These are phyloP conservation scores for Tuber microsphaerosporum DNA, from an alignment of 495 filamentous ascomycete species.

Conservation along the genomic window DNA sequence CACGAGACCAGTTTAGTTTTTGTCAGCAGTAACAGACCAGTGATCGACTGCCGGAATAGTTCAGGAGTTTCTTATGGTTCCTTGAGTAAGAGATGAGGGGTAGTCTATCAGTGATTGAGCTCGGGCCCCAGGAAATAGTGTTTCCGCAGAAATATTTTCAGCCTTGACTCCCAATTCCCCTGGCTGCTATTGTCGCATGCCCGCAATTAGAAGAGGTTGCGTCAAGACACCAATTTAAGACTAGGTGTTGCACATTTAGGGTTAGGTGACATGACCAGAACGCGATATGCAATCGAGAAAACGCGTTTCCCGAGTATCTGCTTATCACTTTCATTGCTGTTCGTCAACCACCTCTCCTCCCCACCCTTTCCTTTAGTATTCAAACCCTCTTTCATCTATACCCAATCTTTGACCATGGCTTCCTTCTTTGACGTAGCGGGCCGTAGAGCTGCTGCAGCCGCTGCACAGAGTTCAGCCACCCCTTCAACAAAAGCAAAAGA, in stretches of 20 bases:
- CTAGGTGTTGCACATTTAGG: background rate
- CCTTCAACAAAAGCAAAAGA: slow-evolving; percentile 50
- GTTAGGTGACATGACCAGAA: background rate
- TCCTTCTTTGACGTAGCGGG: slow-evolving; percentile 95
- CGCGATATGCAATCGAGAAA: background rate
- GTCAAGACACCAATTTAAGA: background rate
- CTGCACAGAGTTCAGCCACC: slow-evolving; percentile 50
- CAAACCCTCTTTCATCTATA: background rate
- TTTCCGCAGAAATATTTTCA: background rate
- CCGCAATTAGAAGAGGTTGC: background rate
- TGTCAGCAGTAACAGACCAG: background rate
- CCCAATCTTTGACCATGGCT: slow-evolving; percentile 48
- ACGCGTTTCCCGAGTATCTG: slow-evolving; percentile 4
- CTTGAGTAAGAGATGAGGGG: background rate
- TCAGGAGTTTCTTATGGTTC: background rate
- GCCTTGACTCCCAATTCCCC: background rate
- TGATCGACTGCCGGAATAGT: background rate
- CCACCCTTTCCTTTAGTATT: background rate
- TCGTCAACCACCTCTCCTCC: background rate
- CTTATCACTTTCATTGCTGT: background rate
- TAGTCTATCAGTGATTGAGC: background rate
- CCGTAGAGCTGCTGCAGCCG: slow-evolving; percentile 69
- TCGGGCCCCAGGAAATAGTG: background rate
- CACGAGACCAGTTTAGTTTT: background rate
- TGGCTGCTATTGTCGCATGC: background rate